Conservation (phyloP, 1,139 yeast genomes). For the Blastobotrys buckinghamii region DNA sequence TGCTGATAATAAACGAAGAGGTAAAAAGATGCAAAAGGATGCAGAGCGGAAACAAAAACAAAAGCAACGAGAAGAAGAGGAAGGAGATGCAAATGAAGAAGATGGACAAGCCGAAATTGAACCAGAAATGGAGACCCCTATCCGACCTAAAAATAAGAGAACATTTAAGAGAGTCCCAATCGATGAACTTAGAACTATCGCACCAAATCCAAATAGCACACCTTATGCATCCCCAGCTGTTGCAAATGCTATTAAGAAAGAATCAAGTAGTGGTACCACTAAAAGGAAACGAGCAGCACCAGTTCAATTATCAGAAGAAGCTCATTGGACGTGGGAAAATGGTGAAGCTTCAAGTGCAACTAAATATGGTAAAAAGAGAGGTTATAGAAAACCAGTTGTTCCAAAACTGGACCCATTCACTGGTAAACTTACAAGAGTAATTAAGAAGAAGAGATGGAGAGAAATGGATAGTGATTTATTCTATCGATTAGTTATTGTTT, state of each 20-base stretch:
- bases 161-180: not conserved
- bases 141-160: not conserved
- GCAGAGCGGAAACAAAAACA: not conserved
- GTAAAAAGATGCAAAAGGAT: not conserved
- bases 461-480: slow-evolving; percentile 42
- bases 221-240: not conserved
- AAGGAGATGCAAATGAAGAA: not conserved
- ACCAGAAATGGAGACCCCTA: not conserved
- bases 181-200: no score
- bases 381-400: not conserved
- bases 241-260: not conserved
- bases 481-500: slow-evolving; percentile 57
- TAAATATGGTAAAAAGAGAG: slow-evolving; percentile 1
- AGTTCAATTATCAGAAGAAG: not conserved
- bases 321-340: not conserved
- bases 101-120: not conserved
- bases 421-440: slow-evolving; percentile 13
- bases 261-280: not conserved
- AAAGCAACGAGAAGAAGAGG: not conserved
- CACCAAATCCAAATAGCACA: not conserved
- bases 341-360: not conserved
- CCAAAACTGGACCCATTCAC: slow-evolving; percentile 7
- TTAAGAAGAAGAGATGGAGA: slow-evolving; percentile 23
- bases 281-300: not conserved
- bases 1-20: slow-evolving; percentile 6